phyloP scores from a whole-genome alignment of 2,329 filamentous ascomycete genomes.

The Pseudopithomyces chartarum region DNA sequence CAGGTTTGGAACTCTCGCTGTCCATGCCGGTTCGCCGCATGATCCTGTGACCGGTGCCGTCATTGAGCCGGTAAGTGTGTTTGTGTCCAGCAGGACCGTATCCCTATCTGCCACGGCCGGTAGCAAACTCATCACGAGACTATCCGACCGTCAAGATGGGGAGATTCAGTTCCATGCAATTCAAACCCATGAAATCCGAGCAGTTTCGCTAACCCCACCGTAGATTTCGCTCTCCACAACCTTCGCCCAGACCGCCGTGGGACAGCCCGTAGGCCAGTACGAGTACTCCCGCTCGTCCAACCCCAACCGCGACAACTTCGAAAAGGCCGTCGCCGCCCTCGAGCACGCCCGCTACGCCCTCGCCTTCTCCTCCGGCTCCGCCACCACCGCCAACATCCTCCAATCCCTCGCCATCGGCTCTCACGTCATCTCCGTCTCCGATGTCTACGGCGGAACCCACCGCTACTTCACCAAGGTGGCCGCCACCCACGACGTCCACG shows the following conservation, averaged over 20 bases:
- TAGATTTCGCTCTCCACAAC: slow-evolving; percentile 94
- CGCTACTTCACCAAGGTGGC: slow-evolving; percentile 99
- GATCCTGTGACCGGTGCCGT: slow-evolving; percentile 93
- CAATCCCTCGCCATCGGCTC: slow-evolving; percentile 89
- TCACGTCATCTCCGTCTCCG: slow-evolving; percentile 94
- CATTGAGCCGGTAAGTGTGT: slow-evolving; percentile 72
- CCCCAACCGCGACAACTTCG: slow-evolving; percentile 94
- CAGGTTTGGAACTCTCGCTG: slow-evolving; percentile 89
- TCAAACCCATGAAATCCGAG: not conserved
- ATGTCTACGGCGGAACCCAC: slow-evolving; percentile 98
- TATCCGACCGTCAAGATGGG: not conserved
- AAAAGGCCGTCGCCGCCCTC: slow-evolving; percentile 85
- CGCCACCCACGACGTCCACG: slow-evolving; percentile 88
- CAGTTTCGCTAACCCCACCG: slow-evolving; percentile 13
- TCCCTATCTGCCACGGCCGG: not conserved
- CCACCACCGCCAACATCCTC: slow-evolving; percentile 89
- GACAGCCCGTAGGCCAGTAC: slow-evolving; percentile 83
- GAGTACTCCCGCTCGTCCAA: slow-evolving; percentile 95
- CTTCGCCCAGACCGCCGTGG: slow-evolving; percentile 88
- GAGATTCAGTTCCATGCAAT: not conserved
- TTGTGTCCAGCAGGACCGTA: not conserved
- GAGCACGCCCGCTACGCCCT: slow-evolving; percentile 92
- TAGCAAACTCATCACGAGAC: not conserved
- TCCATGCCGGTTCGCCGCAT: slow-evolving; percentile 90
- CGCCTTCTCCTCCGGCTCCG: slow-evolving; percentile 92